phyloP scores from a whole-genome alignment of 1,139 yeast genomes.

The Oligophagozyma castellii region DNA sequence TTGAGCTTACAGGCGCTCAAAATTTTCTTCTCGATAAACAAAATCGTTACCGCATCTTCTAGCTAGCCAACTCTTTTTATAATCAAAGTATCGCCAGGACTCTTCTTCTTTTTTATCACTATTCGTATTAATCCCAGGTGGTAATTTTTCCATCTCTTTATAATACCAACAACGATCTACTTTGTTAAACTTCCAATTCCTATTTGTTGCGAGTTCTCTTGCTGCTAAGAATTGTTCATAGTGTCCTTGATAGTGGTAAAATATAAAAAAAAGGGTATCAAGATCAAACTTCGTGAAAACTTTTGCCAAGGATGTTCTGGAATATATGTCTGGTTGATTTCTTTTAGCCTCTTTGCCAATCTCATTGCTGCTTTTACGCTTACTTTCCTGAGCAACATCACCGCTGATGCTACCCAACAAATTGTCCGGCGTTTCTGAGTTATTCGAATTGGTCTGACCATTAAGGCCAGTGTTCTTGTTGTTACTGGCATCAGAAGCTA shows the following conservation, averaged over 20 bases:
- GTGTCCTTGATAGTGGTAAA: conserved; percentile 61
- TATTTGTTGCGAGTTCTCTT: conserved; percentile 49
- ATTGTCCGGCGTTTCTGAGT: conserved; percentile 3
- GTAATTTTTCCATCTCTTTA: conserved; percentile 40
- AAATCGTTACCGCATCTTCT: conserved; percentile 36
- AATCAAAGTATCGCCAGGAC: conserved; percentile 79
- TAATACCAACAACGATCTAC: conserved; percentile 76
- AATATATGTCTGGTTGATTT: conserved; percentile 18
- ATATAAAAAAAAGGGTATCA: conserved; percentile 84
- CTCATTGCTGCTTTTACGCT: no score
- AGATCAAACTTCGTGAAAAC: conserved; percentile 64
- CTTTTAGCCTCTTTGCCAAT: no score
- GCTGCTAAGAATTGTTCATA: conserved; percentile 75
- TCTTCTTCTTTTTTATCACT: conserved; percentile 30
- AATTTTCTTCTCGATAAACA: conserved; percentile 38
- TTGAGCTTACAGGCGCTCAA: no score
- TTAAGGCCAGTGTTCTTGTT: no score
- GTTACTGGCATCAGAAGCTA: conserved; percentile 1
- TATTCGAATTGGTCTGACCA: conserved; percentile 1
- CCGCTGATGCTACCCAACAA: conserved; percentile 4
- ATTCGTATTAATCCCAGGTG: conserved; percentile 25
- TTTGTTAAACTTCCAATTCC: conserved; percentile 84
- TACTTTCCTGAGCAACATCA: conserved; percentile 4
- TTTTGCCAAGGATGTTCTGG: conserved; percentile 25
- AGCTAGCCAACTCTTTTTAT: conserved; percentile 79